phyloP scores from a whole-genome alignment of 768 basidiomycete genomes.

The Dendrothele bispora region DNA sequence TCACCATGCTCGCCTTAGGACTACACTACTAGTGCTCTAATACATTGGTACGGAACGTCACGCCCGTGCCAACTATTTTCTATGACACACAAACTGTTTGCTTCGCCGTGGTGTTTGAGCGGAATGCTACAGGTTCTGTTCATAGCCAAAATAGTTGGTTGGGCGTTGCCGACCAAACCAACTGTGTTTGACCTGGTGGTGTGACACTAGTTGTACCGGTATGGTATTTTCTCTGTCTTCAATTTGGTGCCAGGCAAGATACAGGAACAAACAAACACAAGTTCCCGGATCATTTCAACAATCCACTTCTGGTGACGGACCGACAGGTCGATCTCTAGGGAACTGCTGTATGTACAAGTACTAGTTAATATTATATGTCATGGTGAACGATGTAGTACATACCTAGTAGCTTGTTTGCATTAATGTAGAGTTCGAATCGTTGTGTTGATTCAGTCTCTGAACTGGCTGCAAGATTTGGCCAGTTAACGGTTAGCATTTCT shows the following conservation, averaged over 20 bases:
- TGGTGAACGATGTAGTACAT: too few relatives aligned
- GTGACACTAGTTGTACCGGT: background rate
- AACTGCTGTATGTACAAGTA: too few relatives aligned
- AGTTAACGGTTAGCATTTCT: too few relatives aligned
- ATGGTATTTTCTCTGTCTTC: background rate
- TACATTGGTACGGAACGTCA: too few relatives aligned
- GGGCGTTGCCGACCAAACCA: slow-evolving; percentile 30
- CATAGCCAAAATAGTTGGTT: slow-evolving; percentile 58
- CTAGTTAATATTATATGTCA: too few relatives aligned
- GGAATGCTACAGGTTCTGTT: slow-evolving; percentile 41
- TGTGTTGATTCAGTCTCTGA: too few relatives aligned
- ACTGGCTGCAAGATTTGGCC: too few relatives aligned
- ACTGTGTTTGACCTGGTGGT: background rate
- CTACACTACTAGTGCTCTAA: too few relatives aligned
- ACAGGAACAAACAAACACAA: background rate
- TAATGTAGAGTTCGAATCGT: too few relatives aligned
- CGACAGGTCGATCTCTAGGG: background rate
- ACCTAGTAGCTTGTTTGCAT: too few relatives aligned
- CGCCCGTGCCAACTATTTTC: slow-evolving; percentile 31
- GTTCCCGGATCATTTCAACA: background rate
- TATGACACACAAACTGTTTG: slow-evolving; percentile 37
- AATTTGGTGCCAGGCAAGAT: background rate
- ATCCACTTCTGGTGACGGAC: background rate
- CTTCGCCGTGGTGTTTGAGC: slow-evolving; percentile 33
- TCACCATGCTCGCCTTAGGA: slow-evolving; percentile 20